Percentiles rank a stretch among this genome's conserved stretches.
phyloP scores from a whole-genome alignment of 2,329 filamentous ascomycete species.

The Aschersonia sp. region DNA sequence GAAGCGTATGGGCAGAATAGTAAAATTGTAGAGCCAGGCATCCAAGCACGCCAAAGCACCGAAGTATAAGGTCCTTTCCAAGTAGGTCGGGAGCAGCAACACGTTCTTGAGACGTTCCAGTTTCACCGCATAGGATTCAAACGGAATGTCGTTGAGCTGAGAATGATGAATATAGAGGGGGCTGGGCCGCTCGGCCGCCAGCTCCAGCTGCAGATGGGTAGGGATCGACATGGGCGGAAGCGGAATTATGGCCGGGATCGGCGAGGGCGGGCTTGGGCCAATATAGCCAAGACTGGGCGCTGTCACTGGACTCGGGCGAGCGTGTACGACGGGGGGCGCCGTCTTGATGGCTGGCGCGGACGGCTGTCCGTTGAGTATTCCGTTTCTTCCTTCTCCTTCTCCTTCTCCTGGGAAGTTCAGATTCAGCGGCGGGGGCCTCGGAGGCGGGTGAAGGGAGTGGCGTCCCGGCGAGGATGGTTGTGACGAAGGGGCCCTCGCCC shows the following conservation, averaged over 20 bases:
- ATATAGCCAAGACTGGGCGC: constrained; percentile 5
- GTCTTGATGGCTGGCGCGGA: constrained; percentile 11
- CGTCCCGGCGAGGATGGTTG: constrained; percentile 23
- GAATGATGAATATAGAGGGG: constrained; percentile 52
- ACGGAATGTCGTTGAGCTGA: constrained; percentile 47
- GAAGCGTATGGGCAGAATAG: constrained; percentile 83
- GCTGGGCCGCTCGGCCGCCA: constrained; percentile 46
- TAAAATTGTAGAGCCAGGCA: constrained; percentile 93
- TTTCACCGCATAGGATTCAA: constrained; percentile 85
- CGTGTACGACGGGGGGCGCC: constrained; percentile 9
- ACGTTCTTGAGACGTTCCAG: constrained; percentile 87
- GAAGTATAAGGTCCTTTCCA: constrained; percentile 78
- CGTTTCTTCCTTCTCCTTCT: constrained; percentile 9
- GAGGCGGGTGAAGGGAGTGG: constrained; percentile 33
- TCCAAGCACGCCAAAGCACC: constrained; percentile 85
- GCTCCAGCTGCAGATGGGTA: constrained; percentile 49
- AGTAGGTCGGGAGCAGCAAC: constrained; percentile 60
- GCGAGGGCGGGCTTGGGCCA: constrained; percentile 25
- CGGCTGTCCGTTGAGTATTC: constrained; percentile 2
- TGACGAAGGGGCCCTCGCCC: constrained; percentile 13
- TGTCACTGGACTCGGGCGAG: constrained; percentile 6
- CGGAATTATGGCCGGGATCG: constrained; percentile 40
- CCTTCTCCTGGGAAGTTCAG: constrained; percentile 23
- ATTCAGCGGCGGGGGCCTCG: constrained; percentile 25
- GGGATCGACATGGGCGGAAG: constrained; percentile 53